These are phyloP conservation scores for Suillus subalutaceus DNA, from an alignment of 768 basidiomycete genomes.

Conservation along the genomic window DNA sequence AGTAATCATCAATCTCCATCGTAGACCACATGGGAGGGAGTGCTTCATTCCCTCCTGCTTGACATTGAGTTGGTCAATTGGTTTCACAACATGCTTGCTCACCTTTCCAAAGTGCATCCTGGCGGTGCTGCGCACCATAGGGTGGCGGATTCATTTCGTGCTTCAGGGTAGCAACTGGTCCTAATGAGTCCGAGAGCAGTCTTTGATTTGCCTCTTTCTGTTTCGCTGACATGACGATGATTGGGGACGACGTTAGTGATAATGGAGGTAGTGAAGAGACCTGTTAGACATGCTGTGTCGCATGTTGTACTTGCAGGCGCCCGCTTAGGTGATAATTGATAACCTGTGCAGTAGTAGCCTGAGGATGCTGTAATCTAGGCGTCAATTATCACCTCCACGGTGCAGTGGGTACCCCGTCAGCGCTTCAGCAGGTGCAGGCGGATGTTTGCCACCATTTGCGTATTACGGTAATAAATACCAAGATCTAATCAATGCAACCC, in stretches of 20 bases:
- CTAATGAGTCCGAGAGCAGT: background rate
- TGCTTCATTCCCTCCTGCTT: background rate
- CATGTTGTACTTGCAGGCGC: background rate
- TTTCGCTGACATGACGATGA: background rate
- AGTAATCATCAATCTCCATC: too few species aligned
- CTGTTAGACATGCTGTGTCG: background rate
- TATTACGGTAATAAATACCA: background rate
- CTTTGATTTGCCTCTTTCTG: background rate
- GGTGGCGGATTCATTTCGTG: too few species aligned
- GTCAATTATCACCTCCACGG: background rate
- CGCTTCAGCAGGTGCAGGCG: too few species aligned
- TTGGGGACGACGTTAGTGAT: background rate
- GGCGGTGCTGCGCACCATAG: slow-evolving; percentile 4
- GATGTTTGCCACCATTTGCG: too few species aligned
- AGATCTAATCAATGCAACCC: background rate
- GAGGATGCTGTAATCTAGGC: background rate
- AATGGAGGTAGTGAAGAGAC: background rate
- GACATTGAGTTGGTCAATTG: background rate
- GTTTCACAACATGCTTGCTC: background rate
- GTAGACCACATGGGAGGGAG: background rate
- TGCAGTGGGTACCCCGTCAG: too few species aligned
- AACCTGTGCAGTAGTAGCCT: background rate
- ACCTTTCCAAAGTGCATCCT: slow-evolving; percentile 7
- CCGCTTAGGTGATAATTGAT: background rate
- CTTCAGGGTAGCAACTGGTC: background rate